Evolutionary conservation across 2,329 filamentous ascomycete genomes (phyloP).

Genomic region (Sclerotinia spermophila): DNA sequence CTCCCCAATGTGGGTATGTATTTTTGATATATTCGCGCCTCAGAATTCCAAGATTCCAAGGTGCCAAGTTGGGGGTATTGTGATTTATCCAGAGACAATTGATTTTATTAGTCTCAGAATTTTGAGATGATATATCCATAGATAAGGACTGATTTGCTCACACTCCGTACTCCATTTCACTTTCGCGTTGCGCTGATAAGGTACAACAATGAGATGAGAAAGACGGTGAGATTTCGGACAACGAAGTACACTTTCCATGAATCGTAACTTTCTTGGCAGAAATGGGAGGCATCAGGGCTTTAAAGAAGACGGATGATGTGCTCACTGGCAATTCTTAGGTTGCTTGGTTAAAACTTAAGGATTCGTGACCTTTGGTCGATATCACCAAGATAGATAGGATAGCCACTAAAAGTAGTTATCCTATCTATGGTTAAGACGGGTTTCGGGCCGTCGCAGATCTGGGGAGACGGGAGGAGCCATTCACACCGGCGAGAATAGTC

Average conservation of each 20-base stretch:
- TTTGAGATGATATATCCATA: not conserved
- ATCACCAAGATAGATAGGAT: not conserved
- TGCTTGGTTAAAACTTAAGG: not conserved
- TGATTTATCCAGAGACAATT: not conserved
- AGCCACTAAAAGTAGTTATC: not conserved
- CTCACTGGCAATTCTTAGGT: not conserved
- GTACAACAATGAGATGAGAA: not conserved
- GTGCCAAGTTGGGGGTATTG: not conserved
- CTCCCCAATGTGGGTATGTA: constrained; percentile 6
- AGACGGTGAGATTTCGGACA: not conserved
- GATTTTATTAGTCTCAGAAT: not conserved
- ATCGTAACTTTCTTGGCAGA: constrained; percentile 1
- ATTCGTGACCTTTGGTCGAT: not conserved
- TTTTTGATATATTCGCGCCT: not conserved
- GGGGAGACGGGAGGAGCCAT: no score
- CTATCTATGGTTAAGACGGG: not conserved
- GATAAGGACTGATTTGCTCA: constrained; percentile 4
- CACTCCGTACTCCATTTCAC: not conserved
- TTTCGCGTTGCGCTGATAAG: not conserved
- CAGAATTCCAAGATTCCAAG: constrained; percentile 6
- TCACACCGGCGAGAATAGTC: not conserved
- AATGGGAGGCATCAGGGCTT: not conserved
- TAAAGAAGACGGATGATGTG: not conserved
- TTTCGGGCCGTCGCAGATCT: not conserved
- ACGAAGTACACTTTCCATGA: not conserved